phyloP scores from a whole-genome alignment of 805 yeast genomes.

The Zygotorulaspora chibaensis region DNA sequence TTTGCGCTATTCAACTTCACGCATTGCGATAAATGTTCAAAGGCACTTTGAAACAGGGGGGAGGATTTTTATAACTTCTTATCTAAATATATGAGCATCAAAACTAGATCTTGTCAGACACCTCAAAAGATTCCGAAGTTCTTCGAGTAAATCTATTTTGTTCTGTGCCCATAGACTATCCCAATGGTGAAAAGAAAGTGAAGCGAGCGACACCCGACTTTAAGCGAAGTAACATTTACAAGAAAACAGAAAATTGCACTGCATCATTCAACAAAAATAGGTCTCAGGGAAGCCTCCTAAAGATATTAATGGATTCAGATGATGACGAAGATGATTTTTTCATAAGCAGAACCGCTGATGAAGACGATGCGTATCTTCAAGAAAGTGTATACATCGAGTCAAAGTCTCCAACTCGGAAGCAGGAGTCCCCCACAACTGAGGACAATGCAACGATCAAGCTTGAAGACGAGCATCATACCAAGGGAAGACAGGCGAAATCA shows the following conservation, averaged over 20 bases:
- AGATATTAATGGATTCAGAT: not conserved
- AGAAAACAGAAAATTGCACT: not conserved
- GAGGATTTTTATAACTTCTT: too few relatives aligned
- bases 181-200: too few relatives aligned
- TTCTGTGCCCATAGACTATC: too few relatives aligned
- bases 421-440: not conserved
- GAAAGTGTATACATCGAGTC: constrained; percentile 9
- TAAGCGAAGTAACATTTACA: too few relatives aligned
- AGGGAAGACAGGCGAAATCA: not conserved
- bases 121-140: too few relatives aligned
- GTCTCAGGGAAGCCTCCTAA: not conserved
- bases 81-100: too few relatives aligned
- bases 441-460: not conserved
- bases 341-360: constrained; percentile 7
- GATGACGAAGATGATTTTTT: constrained; percentile 14
- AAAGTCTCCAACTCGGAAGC: not conserved
- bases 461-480: not conserved
- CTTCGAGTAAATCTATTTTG: too few relatives aligned
- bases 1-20: too few relatives aligned
- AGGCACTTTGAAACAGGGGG: too few relatives aligned
- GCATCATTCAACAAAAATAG: not conserved
- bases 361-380: constrained; percentile 3
- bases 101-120: too few relatives aligned
- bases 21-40: too few relatives aligned
- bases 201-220: too few relatives aligned